phyloP scores from a whole-genome alignment of 2,329 filamentous ascomycete species.

The Lachnellula occidentalis region DNA sequence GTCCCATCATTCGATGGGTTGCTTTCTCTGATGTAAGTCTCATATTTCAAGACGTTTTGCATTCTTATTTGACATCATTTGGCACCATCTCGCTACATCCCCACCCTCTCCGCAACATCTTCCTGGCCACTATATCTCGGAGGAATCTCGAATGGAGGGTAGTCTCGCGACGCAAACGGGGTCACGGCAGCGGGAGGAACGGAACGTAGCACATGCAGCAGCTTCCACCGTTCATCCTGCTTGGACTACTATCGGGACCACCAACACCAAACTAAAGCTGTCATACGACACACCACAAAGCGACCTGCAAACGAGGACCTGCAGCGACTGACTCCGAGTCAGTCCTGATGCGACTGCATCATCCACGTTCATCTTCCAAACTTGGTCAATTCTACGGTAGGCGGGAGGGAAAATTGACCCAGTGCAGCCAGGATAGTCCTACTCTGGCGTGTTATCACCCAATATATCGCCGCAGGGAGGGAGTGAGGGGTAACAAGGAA shows the following conservation, averaged over 20 bases:
- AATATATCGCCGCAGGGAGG: not conserved
- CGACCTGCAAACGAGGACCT: not conserved
- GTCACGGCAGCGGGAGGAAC: constrained; percentile 16
- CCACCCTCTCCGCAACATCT: not conserved
- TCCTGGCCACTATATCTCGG: not conserved
- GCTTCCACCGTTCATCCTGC: not conserved
- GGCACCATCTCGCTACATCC: constrained; percentile 1
- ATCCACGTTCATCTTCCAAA: not conserved
- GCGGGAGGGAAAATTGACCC: not conserved
- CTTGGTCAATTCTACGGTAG: not conserved
- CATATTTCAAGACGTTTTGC: not conserved
- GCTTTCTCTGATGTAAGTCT: not conserved
- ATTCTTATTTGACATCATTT: not conserved
- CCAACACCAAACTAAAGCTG: constrained; percentile 9
- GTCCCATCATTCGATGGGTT: too few species aligned
- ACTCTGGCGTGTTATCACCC: not conserved
- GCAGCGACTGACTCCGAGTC: not conserved
- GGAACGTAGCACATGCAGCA: constrained; percentile 17
- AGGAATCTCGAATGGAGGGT: constrained; percentile 3
- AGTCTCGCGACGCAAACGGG: constrained; percentile 4
- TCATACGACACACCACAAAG: constrained; percentile 10
- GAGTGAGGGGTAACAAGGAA: constrained; percentile 7
- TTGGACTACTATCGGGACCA: not conserved
- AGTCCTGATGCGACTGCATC: not conserved
- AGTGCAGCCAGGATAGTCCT: not conserved